A percentile compares a stretch with the other conserved stretches of the same genome.
Conservation (phyloP, 2,329 filamentous ascomycete genomes). For the Setomelanomma holmii region DNA sequence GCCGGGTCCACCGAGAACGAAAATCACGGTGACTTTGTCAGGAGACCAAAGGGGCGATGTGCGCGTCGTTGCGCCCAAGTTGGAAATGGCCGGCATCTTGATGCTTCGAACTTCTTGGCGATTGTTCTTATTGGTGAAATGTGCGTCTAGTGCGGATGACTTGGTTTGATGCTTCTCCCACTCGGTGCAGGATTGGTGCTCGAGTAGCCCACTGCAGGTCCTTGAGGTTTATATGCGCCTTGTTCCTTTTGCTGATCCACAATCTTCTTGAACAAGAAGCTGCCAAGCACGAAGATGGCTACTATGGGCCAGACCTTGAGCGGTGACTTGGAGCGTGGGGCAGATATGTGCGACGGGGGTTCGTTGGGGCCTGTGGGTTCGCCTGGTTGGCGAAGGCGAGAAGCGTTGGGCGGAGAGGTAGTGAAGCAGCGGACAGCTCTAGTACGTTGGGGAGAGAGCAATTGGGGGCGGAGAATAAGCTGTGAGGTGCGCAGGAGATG, state of each 20-base stretch:
- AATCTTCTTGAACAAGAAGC: constrained; percentile 55
- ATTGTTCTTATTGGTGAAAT: constrained; percentile 1
- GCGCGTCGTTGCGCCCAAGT: constrained; percentile 54
- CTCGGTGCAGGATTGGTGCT: constrained; percentile 39
- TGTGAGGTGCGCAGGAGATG: constrained; percentile 11
- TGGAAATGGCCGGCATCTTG: constrained; percentile 50
- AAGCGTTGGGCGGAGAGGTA: constrained; percentile 28
- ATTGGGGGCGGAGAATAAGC: constrained; percentile 8
- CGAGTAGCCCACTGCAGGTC: constrained; percentile 11
- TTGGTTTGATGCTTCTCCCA: constrained; percentile 26
- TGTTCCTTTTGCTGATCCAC: constrained; percentile 54
- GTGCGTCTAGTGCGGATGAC: constrained; percentile 38
- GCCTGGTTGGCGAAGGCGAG: constrained; percentile 43
- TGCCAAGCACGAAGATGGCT: constrained; percentile 56
- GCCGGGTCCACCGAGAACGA: constrained; percentile 94
- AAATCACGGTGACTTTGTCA: constrained; percentile 85
- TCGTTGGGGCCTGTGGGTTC: constrained; percentile 50
- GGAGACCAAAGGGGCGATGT: constrained; percentile 74
- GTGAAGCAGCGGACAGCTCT: constrained; percentile 31
- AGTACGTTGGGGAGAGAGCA: constrained; percentile 7
- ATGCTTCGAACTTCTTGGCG: no score
- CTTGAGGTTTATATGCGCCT: constrained; percentile 31
- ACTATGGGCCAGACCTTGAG: constrained; percentile 55
- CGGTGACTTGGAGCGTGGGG: constrained; percentile 48
- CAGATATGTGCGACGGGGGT: constrained; percentile 39